These are phyloP conservation scores for Tieghemostelium lacteum DNA, from an alignment of 78 protist genomes.

Conservation along the genomic window DNA sequence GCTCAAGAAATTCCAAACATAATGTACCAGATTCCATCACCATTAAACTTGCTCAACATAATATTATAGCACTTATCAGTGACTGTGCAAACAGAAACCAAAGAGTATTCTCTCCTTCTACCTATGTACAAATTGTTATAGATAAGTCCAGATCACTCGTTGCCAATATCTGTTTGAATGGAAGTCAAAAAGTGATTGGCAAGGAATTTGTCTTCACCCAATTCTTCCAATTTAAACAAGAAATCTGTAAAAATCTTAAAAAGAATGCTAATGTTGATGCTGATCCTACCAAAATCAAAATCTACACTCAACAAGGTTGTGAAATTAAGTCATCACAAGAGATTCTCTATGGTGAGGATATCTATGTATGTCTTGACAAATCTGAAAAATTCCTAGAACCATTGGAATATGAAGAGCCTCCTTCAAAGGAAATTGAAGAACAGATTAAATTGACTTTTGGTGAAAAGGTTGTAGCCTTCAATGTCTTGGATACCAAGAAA, in stretches of 20 bases:
- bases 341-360: background rate
- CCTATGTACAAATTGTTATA: too few species aligned
- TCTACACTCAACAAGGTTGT: conserved; percentile 23
- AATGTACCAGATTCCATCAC: too few species aligned
- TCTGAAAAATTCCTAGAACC: conserved; percentile 9
- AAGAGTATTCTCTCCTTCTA: too few species aligned
- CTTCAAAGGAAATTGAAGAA: background rate
- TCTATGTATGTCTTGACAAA: background rate
- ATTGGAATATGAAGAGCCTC: background rate
- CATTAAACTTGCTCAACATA: too few species aligned
- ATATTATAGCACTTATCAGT: too few species aligned
- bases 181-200: background rate
- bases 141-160: conserved; percentile 10
- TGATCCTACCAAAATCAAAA: background rate
- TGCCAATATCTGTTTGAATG: conserved; percentile 1
- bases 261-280: conserved; percentile 1
- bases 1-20: too few species aligned
- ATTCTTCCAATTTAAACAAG: conserved; percentile 10
- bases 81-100: too few species aligned
- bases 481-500: background rate
- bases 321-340: conserved; percentile 5
- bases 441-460: background rate
- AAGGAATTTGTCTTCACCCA: conserved; percentile 16
- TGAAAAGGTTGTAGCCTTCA: background rate
- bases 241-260: conserved; percentile 1